Evolutionary conservation across 2,329 filamentous ascomycete species (phyloP).

Genomic region (Ambrosiella xylebori): DNA sequence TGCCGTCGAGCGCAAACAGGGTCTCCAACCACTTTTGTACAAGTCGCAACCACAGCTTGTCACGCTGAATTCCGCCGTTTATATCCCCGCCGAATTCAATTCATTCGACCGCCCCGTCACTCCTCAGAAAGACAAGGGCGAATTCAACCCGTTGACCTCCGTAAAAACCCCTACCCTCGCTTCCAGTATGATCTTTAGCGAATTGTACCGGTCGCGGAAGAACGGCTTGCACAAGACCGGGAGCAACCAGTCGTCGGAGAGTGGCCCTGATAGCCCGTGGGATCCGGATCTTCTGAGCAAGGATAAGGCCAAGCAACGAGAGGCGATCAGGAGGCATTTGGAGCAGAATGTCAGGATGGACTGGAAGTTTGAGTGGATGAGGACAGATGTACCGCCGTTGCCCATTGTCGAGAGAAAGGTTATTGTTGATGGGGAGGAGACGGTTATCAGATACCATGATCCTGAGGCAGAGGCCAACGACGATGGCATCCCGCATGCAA

Average conservation of each 20-base stretch:
- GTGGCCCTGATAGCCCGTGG: slow-evolving; percentile 16
- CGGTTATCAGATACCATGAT: slow-evolving; percentile 11
- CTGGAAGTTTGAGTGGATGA: slow-evolving; percentile 44
- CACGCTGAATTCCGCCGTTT: slow-evolving; percentile 7
- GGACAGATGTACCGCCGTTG: slow-evolving; percentile 15
- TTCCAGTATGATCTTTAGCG: slow-evolving; percentile 38
- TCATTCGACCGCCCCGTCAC: slow-evolving; percentile 10
- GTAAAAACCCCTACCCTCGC: slow-evolving; percentile 9
- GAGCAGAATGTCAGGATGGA: slow-evolving; percentile 37
- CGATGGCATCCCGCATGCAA: not conserved
- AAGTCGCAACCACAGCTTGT: slow-evolving; percentile 8
- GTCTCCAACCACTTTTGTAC: slow-evolving; percentile 9
- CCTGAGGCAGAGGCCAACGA: not conserved
- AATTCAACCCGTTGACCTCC: slow-evolving; percentile 7
- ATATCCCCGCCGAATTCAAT: slow-evolving; percentile 12
- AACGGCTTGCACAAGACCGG: slow-evolving; percentile 30
- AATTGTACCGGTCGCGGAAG: slow-evolving; percentile 39
- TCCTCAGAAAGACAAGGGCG: not conserved
- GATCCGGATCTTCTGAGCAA: slow-evolving; percentile 42
- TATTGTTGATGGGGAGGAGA: slow-evolving; percentile 2
- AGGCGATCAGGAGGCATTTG: slow-evolving; percentile 40
- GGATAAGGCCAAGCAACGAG: slow-evolving; percentile 46
- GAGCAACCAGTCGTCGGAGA: slow-evolving; percentile 14
- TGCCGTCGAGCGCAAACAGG: slow-evolving; percentile 3
- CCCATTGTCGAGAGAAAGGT: slow-evolving; percentile 9